Conservation (phyloP, 176 grass and related monocot species). For the Alopecurus myosuroides region DNA sequence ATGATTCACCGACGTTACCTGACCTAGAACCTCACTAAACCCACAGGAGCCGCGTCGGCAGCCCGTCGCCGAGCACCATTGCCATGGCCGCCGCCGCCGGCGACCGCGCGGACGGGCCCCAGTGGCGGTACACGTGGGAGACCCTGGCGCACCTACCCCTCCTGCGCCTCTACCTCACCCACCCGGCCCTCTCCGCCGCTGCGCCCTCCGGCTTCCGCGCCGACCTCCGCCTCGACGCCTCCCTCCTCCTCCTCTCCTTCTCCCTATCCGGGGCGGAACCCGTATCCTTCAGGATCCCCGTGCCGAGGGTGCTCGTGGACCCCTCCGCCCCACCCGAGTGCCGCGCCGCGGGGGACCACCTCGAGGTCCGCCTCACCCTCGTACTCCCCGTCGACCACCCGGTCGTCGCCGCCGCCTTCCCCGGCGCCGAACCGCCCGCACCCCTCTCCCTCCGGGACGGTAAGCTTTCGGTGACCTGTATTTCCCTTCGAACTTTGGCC, state of each 20-base stretch:
- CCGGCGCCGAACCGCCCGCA: background rate
- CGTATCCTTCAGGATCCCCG: constrained; percentile 42
- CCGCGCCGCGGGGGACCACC: constrained; percentile 35
- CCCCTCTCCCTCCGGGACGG: constrained; percentile 17
- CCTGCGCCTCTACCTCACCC: constrained; percentile 58
- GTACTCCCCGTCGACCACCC: constrained; percentile 68
- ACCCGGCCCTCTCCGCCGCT: background rate
- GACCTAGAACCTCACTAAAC: background rate
- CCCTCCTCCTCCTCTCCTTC: constrained; percentile 53
- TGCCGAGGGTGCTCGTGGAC: constrained; percentile 59
- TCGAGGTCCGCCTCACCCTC: constrained; percentile 60
- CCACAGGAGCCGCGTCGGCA: background rate
- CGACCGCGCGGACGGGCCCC: constrained; percentile 12
- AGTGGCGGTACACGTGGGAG: constrained; percentile 56
- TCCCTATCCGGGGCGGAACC: constrained; percentile 9
- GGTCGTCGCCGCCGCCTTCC: constrained; percentile 38
- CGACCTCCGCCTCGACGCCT: constrained; percentile 46
- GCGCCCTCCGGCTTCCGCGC: constrained; percentile 17
- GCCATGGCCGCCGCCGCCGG: constrained; percentile 29
- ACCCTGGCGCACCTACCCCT: constrained; percentile 36
- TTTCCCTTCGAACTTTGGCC: background rate
- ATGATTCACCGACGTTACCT: background rate
- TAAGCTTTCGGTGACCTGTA: background rate
- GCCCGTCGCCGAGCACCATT: background rate
- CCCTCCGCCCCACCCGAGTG: constrained; percentile 37